Percentiles rank a stretch among this genome's conserved stretches.
Conservation (phyloP, 208 protist species). For the Trypanosoma brucei region DNA sequence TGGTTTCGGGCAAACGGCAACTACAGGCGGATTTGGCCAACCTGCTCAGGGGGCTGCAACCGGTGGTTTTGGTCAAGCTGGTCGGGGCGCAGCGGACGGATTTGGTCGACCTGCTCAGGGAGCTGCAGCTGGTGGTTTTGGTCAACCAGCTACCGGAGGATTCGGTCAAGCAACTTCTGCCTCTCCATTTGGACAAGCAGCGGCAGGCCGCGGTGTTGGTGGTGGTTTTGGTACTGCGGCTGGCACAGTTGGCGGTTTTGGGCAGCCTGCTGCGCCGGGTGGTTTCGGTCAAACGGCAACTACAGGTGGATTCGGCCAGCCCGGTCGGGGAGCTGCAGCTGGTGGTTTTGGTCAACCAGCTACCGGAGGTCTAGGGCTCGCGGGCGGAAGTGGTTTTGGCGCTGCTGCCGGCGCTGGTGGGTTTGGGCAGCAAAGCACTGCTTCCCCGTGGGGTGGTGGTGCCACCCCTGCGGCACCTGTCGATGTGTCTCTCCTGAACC, state of each 20-base stretch:
- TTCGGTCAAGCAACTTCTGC: slow-evolving; percentile 36
- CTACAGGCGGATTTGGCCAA: slow-evolving; percentile 26
- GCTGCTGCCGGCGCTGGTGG: slow-evolving; percentile 27
- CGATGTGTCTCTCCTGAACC: slow-evolving; percentile 50
- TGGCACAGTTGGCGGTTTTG: slow-evolving; percentile 18
- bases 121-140: slow-evolving; percentile 29
- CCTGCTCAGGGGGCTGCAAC: slow-evolving; percentile 17
- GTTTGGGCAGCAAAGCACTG: slow-evolving; percentile 31
- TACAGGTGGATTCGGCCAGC: slow-evolving; percentile 20
- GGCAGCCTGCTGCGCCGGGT: slow-evolving; percentile 15
- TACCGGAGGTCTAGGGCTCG: background rate
- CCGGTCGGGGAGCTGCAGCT: slow-evolving; percentile 20
- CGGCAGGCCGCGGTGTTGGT: slow-evolving; percentile 28
- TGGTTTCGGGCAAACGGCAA: slow-evolving; percentile 25
- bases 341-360: slow-evolving; percentile 35
- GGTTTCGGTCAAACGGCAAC: slow-evolving; percentile 23
- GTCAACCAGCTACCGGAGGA: slow-evolving; percentile 26
- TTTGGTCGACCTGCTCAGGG: slow-evolving; percentile 11
- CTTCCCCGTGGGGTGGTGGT: background rate
- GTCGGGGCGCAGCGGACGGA: slow-evolving; percentile 6
- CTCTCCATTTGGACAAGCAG: slow-evolving; percentile 24
- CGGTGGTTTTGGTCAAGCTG: slow-evolving; percentile 30
- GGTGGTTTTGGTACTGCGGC: slow-evolving; percentile 44
- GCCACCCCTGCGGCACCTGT: slow-evolving; percentile 23
- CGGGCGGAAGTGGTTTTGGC: background rate